phyloP scores from a whole-genome alignment of 371 early-diverging fungal species.

The Mucor mucedo region DNA sequence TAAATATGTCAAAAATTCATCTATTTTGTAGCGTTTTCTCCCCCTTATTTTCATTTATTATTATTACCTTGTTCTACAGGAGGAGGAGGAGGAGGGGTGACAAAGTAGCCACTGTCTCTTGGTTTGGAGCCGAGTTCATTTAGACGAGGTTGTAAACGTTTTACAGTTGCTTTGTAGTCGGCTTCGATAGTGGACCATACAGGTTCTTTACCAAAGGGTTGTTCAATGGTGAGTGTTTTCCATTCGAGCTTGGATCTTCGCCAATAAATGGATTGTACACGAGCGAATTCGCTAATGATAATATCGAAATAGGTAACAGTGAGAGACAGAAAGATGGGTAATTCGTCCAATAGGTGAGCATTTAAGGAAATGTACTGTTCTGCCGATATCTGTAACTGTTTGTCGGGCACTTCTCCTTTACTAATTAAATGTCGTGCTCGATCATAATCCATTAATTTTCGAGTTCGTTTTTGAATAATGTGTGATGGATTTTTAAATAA shows the following conservation, averaged over 20 bases:
- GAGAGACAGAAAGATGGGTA: constrained; percentile 70
- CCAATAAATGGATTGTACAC: constrained; percentile 39
- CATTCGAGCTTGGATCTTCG: constrained; percentile 45
- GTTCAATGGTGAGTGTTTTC: constrained; percentile 30
- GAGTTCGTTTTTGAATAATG: constrained; percentile 78
- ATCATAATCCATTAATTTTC: constrained; percentile 80
- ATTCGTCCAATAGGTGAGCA: constrained; percentile 77
- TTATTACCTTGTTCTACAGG: background rate
- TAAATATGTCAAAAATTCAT: no score
- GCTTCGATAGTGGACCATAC: constrained; percentile 11
- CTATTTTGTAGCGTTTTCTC: no score
- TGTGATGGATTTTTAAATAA: constrained; percentile 72
- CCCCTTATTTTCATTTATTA: background rate
- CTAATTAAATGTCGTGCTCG: constrained; percentile 62
- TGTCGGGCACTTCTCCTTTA: constrained; percentile 68
- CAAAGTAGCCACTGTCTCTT: background rate
- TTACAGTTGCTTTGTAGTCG: constrained; percentile 32
- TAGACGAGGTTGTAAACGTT: constrained; percentile 44
- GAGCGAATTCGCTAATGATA: constrained; percentile 60
- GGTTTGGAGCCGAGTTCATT: background rate
- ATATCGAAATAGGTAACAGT: constrained; percentile 68
- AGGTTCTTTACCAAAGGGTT: constrained; percentile 14
- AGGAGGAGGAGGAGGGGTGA: background rate
- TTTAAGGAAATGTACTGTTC: constrained; percentile 76
- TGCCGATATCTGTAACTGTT: constrained; percentile 71